Conservation (phyloP, 1,284 basidiomycete genomes). For the Ustilago cynodontis region DNA sequence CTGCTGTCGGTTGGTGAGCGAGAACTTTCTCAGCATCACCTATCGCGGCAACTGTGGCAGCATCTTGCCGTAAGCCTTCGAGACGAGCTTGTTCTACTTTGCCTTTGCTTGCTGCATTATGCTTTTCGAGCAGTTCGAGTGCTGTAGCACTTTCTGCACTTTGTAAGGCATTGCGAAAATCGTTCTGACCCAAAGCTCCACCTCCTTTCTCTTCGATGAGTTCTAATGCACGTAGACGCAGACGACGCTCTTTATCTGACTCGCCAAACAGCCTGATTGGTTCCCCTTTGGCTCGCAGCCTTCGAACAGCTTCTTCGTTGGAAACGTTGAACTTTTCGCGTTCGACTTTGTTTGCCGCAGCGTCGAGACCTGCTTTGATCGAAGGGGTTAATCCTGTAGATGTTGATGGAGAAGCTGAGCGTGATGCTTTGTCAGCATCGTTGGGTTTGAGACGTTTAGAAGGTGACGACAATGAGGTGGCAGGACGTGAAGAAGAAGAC, state of each 20-base stretch:
- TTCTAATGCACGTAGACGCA: constrained; percentile 91
- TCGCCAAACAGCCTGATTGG: constrained; percentile 96
- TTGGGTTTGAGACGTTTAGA: constrained; percentile 14
- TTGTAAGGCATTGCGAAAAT: constrained; percentile 91
- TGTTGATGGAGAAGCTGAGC: constrained; percentile 7
- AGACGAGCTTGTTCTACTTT: constrained; percentile 47
- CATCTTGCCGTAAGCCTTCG: constrained; percentile 20
- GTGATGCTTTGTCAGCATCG: background rate
- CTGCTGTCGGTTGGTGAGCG: background rate
- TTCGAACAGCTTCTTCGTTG: constrained; percentile 88
- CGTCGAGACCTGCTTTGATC: constrained; percentile 22
- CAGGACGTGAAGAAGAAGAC: constrained; percentile 1
- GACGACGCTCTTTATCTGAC: constrained; percentile 88
- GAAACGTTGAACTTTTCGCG: constrained; percentile 83
- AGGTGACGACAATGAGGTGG: too few relatives aligned
- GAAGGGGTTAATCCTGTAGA: constrained; percentile 14
- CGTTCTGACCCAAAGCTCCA: constrained; percentile 73
- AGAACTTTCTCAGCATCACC: background rate
- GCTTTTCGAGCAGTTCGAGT: constrained; percentile 77
- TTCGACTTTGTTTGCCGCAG: constrained; percentile 32
- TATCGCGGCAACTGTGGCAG: constrained; percentile 3
- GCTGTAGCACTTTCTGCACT: constrained; percentile 77
- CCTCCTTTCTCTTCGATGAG: constrained; percentile 76
- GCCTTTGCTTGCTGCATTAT: constrained; percentile 39
- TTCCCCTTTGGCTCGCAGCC: constrained; percentile 89